A percentile compares a stretch with the other conserved stretches of the same genome.
Conservation (phyloP, 2,329 filamentous ascomycete species). For the Fusarium subtropicale region DNA sequence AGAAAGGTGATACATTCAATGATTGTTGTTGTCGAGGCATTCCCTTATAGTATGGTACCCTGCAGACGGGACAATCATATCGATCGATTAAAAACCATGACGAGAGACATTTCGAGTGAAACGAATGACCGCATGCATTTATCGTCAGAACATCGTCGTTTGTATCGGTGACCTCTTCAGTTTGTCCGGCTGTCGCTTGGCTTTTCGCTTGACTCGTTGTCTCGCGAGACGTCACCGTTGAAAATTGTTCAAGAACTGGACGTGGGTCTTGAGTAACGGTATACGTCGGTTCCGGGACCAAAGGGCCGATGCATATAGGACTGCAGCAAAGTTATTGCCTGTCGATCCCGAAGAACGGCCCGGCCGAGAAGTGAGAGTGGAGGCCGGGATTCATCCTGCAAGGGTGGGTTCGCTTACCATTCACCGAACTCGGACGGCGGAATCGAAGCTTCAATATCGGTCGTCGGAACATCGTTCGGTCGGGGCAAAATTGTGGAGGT, state of each 20-base stretch:
- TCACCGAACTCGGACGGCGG: constrained; percentile 41
- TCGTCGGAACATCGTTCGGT: constrained; percentile 10
- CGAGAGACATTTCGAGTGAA: constrained; percentile 55
- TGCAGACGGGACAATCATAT: constrained; percentile 55
- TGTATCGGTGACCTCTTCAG: background rate
- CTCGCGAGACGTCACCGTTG: constrained; percentile 23
- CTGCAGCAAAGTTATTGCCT: constrained; percentile 34
- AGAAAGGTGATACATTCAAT: constrained; percentile 38
- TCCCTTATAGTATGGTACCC: constrained; percentile 50
- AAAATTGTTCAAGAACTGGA: constrained; percentile 33
- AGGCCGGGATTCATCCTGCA: background rate
- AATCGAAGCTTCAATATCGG: constrained; percentile 36
- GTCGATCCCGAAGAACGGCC: constrained; percentile 1
- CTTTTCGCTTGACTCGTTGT: background rate
- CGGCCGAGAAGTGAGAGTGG: constrained; percentile 25
- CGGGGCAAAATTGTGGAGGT: constrained; percentile 38
- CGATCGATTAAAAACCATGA: constrained; percentile 55
- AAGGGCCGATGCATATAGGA: constrained; percentile 51
- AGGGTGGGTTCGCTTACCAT: constrained; percentile 42
- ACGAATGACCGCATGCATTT: constrained; percentile 54
- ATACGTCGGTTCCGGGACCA: constrained; percentile 46
- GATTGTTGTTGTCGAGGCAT: constrained; percentile 19
- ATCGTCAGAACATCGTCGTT: constrained; percentile 52
- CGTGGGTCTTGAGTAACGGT: constrained; percentile 26
- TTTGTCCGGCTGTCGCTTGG: constrained; percentile 5